Evolutionary conservation across 495 filamentous ascomycete species (phyloP), one percentile per base, ranked within the genome.

Genomic region (Xylaria venustula): DNA sequence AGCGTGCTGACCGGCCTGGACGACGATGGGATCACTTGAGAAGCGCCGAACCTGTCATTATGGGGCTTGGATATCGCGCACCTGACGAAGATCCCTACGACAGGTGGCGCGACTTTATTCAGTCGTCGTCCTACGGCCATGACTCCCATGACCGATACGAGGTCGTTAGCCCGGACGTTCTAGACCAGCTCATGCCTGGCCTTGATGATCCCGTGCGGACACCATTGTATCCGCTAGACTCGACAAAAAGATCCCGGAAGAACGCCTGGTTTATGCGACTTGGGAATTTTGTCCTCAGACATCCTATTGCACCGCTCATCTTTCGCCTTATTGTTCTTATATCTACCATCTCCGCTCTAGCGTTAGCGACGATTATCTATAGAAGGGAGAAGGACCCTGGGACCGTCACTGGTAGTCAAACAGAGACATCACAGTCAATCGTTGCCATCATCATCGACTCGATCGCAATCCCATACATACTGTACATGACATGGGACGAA

Each of bases 401-500:
- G 52, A 77, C 73, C 49, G 48, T 49, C 12, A 52, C 37, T 15
- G 65, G 73, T 11, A 78, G 78, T 49, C 73, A 76, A 1, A 60
- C 69, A 1, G 84, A 87, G 65, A 82, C 86, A 15, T 84, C 92
- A 3, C 93, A 92, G 23, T 88, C 91, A 11, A 83, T 89, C 49
- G 92, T 98, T 78, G 94, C 94, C 42, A 88, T 98, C 64, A 86
- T 92, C 44, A 89, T 98, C 30, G 93, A 97, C 73, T 86, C 86
- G 12, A 80, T 97, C 3, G 95, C 95, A 7, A 79, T 98, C 57
- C 85, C 93, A 41, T 98, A 97, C 72, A 83, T 94, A 34, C 68
- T 90, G 51, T 98, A 96, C 72, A 93, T 98, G 72, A 96, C 92
- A 2, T 97, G 88, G 74, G 94, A 98, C 71, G 94, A 98, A 74